Conservation (phyloP, 495 filamentous ascomycete species). For the Xylaria telfairii region DNA sequence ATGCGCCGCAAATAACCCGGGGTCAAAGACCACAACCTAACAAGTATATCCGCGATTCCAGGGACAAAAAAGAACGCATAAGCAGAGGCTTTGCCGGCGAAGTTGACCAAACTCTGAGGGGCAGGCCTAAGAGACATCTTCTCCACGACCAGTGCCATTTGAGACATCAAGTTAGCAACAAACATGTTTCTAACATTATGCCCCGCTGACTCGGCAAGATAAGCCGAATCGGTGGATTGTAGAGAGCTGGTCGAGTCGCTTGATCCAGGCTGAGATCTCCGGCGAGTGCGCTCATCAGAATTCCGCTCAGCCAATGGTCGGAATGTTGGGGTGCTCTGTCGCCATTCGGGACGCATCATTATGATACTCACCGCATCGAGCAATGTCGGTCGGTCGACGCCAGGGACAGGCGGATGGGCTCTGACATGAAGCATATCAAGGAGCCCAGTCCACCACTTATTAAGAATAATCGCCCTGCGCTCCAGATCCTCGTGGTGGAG, state of each 20-base stretch:
- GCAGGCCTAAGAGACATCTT: conserved; percentile 88
- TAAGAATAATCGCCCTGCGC: conserved; percentile 77
- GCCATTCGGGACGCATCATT: conserved; percentile 95
- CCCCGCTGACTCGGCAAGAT: conserved; percentile 85
- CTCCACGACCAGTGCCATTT: conserved; percentile 89
- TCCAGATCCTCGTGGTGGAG: conserved; percentile 83
- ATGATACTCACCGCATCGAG: conserved; percentile 82
- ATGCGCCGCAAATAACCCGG: conserved; percentile 71
- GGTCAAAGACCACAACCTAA: conserved; percentile 80
- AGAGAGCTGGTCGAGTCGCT: conserved; percentile 63
- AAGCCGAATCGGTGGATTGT: conserved; percentile 71
- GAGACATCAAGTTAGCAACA: conserved; percentile 81
- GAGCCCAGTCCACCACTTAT: conserved; percentile 95
- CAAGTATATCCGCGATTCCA: conserved; percentile 83
- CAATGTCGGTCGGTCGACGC: conserved; percentile 79
- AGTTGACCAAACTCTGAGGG: conserved; percentile 90
- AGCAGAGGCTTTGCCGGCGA: conserved; percentile 91
- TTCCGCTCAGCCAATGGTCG: conserved; percentile 60
- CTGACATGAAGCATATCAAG: conserved; percentile 78
- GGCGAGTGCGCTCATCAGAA: conserved; percentile 46
- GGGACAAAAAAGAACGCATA: conserved; percentile 97
- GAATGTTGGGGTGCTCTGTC: conserved; percentile 70
- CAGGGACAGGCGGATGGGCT: conserved; percentile 60
- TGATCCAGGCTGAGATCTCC: conserved; percentile 47
- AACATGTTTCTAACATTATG: conserved; percentile 96